Percentiles rank a stretch among this genome's conserved stretches.
Conservation (phyloP, 805 yeast genomes). For the Candida ulmi region DNA sequence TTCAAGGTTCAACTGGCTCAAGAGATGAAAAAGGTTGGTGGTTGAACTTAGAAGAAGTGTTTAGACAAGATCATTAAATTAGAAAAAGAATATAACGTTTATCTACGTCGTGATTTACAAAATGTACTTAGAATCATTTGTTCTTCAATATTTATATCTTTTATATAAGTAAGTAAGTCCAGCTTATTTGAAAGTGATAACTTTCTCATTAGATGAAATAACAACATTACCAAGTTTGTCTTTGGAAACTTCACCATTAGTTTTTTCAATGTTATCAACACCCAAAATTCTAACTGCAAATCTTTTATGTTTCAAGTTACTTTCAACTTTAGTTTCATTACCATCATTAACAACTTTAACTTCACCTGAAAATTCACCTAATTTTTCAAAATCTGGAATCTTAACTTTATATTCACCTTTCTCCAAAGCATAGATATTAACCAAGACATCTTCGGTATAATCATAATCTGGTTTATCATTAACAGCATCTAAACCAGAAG, state of each 20-base stretch:
- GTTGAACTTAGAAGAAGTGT: slow-evolving; percentile 32
- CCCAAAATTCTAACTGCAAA: slow-evolving; percentile 15
- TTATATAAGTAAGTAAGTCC: no score
- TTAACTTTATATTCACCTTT: slow-evolving; percentile 14
- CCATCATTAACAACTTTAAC: slow-evolving; percentile 8
- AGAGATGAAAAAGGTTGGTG: slow-evolving; percentile 37
- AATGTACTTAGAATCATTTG: no score
- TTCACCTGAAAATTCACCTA: slow-evolving; percentile 11
- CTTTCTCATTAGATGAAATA: background rate
- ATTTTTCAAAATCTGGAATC: slow-evolving; percentile 10
- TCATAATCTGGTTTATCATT: slow-evolving; percentile 17
- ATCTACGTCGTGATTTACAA: no score
- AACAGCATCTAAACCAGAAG: slow-evolving; percentile 12
- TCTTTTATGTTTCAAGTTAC: slow-evolving; percentile 5
- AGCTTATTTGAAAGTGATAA: background rate
- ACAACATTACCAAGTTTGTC: slow-evolving; percentile 13
- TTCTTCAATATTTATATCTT: no score
- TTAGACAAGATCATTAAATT: slow-evolving; percentile 27
- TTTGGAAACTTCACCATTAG: background rate
- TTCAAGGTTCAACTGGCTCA: slow-evolving; percentile 31
- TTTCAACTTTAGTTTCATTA: slow-evolving; percentile 4
- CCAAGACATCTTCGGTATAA: slow-evolving; percentile 15
- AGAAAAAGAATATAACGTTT: background rate
- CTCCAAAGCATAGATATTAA: slow-evolving; percentile 13
- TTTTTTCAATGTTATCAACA: slow-evolving; percentile 1